These are phyloP conservation scores for Misopates orontium DNA, from an alignment of 257 asterid genomes.

Conservation along the genomic window DNA sequence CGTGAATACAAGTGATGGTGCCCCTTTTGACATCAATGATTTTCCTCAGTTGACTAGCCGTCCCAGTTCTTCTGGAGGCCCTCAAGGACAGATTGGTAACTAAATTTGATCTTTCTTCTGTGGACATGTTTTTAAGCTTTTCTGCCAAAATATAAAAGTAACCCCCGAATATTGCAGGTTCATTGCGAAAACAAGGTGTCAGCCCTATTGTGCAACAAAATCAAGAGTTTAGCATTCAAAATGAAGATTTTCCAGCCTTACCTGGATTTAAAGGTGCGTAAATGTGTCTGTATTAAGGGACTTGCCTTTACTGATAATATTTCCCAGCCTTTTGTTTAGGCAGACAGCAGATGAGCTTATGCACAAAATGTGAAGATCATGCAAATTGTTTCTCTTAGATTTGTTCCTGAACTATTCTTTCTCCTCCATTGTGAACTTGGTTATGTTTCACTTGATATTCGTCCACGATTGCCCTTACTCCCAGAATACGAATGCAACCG, in stretches of 20 bases:
- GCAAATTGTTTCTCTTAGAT: constrained; percentile 2
- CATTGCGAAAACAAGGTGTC: constrained; percentile 89
- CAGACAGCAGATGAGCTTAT: no score
- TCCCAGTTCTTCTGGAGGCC: constrained; percentile 98
- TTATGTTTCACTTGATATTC: background rate
- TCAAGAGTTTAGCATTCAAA: constrained; percentile 98
- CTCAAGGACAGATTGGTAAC: constrained; percentile 91
- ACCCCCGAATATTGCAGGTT: constrained; percentile 57
- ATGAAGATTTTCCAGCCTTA: constrained; percentile 98
- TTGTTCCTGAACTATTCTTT: constrained; percentile 5
- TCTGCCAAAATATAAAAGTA: constrained; percentile 27
- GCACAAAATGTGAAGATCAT: no score
- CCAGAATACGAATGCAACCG: background rate
- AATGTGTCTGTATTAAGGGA: constrained; percentile 15
- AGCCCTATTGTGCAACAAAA: constrained; percentile 90
- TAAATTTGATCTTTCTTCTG: constrained; percentile 15
- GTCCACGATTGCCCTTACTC: background rate
- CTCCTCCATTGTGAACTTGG: constrained; percentile 16
- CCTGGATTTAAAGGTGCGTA: constrained; percentile 90
- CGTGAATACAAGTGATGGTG: constrained; percentile 77
- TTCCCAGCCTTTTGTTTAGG: background rate
- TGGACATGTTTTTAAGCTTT: constrained; percentile 18
- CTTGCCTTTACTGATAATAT: constrained; percentile 4
- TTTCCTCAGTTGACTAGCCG: constrained; percentile 92
- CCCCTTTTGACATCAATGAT: constrained; percentile 93